Evolutionary conservation across 768 basidiomycete genomes (phyloP), one percentile per base, ranked within the genome.

Genomic region (Lactarius evosmus): DNA sequence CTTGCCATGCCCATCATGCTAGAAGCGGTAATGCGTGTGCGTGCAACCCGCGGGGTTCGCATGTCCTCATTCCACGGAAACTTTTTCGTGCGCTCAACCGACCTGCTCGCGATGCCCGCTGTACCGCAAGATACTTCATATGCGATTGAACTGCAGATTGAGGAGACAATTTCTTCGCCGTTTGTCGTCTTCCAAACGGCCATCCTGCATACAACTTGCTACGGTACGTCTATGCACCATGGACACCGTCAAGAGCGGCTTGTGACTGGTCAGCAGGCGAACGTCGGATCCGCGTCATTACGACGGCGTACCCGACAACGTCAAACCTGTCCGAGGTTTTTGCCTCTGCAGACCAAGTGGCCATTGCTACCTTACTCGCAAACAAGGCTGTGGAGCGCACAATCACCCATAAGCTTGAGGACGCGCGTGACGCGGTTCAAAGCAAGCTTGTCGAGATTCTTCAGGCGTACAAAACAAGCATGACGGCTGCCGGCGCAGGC

Each of bases 1-100:
- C 74, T 99, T 60, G 91, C 95, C 11, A 92, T 88, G 81, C 93
- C 95, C 5, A 92, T 98, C 70, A 95, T 94, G 82, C 78, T 98
- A 67, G 97, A 99, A 75, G 95, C 93, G 25, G 93, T 99, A 60
- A 98, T 97, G 82, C 91, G 97, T 74, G 93, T 98, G 30, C 93
- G 97, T 70, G 95, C 95, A n/a, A 94, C 97, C 11, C 68, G 68
- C 22, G 75, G 83, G 40, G 70, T 84, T 34, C 75, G 82, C 33
- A 81, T 84, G 79, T 78, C 82, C n/a, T 78, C 80, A 17, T 85
- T 83, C 78, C 78, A 83, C 69, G 84, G 84, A 57, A 84, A 85
- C 74, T 84, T 84, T 75, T 85, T 85, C 72, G 79, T 83, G 36
- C 80, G 82, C 50, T 83, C 81, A 14, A 82, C 81, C 53, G 83